phyloP scores from a whole-genome alignment of 805 yeast genomes.

The Candida orba region DNA sequence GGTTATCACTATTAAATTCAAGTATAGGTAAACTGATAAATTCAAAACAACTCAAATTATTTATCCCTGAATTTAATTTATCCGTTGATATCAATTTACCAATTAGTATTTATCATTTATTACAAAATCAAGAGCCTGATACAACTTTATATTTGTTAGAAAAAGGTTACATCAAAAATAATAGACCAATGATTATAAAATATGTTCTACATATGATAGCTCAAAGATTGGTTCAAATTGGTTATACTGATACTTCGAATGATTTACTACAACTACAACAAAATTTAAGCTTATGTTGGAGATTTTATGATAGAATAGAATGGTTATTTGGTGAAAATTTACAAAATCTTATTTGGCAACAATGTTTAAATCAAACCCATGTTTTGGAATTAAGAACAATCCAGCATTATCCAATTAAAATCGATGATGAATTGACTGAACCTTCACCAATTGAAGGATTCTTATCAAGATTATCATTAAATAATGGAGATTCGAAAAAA shows the following conservation, averaged over 20 bases:
- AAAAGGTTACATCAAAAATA: slow-evolving; percentile 22
- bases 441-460: slow-evolving; percentile 84
- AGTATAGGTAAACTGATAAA: slow-evolving; percentile 34
- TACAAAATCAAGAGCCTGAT: background rate
- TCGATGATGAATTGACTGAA: slow-evolving; percentile 31
- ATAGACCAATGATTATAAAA: slow-evolving; percentile 25
- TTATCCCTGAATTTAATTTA: slow-evolving; percentile 33
- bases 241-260: slow-evolving; percentile 19
- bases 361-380: slow-evolving; percentile 38
- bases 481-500: slow-evolving; percentile 35
- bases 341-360: slow-evolving; percentile 34
- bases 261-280: slow-evolving; percentile 22
- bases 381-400: slow-evolving; percentile 55
- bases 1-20: slow-evolving; percentile 54
- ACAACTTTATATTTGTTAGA: slow-evolving; percentile 1
- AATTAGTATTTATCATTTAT: slow-evolving; percentile 4
- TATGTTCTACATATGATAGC: slow-evolving; percentile 33
- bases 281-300: slow-evolving; percentile 50
- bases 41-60: slow-evolving; percentile 36
- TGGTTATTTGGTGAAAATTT: slow-evolving; percentile 48
- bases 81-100: slow-evolving; percentile 23
- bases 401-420: slow-evolving; percentile 30
- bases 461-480: slow-evolving; percentile 47
- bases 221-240: slow-evolving; percentile 25
- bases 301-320: slow-evolving; percentile 67